Base-by-base conservation (phyloP, 83 land plant species). In the Isoetes engelmannii region DNA sequence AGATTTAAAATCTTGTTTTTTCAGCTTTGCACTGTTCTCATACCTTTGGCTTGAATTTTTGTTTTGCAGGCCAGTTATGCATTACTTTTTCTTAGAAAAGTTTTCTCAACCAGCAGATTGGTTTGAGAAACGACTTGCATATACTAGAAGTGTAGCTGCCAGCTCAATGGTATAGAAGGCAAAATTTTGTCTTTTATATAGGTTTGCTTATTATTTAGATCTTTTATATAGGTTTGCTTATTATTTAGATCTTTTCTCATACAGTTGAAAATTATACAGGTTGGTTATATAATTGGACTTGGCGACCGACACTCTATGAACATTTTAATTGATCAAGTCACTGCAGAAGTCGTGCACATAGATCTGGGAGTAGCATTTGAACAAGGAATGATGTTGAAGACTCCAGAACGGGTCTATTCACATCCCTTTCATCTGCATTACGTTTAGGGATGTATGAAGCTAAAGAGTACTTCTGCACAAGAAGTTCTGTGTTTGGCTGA, bases 331-430 rank as follows among this genome's bases (percentile, higher is more conserved):
- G 99, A 95, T 75, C 91, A 95, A 81, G 79, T 80, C 20, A 88
- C 85, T 53, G 99, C 99, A 47, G 99, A 95, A 81, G 97, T 95
- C 54, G 99, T 95, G 58, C 99, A 95, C 68, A 95, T 95, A 57
- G 99, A 95, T 79, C 87, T 95, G 50, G 99, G 99, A 74, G 99
- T 95, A 65, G 99, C 99, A 42, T 95, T 95, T 77, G 99, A 95
- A 69, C 99, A 95, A 65, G 99, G 99, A 66, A 68, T 91, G 63
- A 95, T 91, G 97, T 91, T 95, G 13, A 95, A 90, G 77, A 95
- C 93, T 67, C 99, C 99, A 45, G 99, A 95, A 71, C 76, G 87
- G 85, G 99, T 91, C n/a, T 69, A 50, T 48, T 7, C 17, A 53
- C 49, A 13, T 19, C 63, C n/a, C 19, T 19, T 1, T 17, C 19